Base-by-base conservation (phyloP, 108 stramenopile genomes). In the Cyclotella sp. region DNA sequence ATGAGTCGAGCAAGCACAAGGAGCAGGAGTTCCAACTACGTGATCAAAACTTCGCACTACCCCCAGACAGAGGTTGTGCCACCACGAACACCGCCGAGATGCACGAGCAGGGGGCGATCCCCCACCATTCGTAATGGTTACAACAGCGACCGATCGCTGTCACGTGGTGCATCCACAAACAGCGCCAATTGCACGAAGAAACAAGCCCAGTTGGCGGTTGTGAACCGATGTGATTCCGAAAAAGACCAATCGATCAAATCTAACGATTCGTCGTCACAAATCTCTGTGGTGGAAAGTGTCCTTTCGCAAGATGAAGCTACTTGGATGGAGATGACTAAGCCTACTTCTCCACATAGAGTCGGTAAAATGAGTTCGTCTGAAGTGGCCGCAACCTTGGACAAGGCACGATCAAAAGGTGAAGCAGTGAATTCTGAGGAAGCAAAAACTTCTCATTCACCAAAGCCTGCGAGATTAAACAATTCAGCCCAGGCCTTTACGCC, bases 301-400 rank as follows among this genome's bases (percentile, higher is more conserved):
- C 51, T 68, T 9, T 34, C 49, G 10, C 49, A 34, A 9, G 67
- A 52, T 52, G 27, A 52, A 34, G 51, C 24, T 7, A 16, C 11
- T 52, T 68, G 67, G 67, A 68, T 51, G 46, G 67, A 68, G 19
- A 68, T 68, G 67, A 68, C 67, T 18, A 13, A 53, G 49, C 10
- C 51, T n/a, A n/a, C n/a, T 18, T 30, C 27, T 51, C 16, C 51
- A n/a, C 14, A n/a, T 5, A 28, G 8, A 41, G 22, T 22, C 21
- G 4, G 9, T 51, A 51, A 58, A 18, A 58, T 15, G 13, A 58
- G 14, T 14, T 27, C 27, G 5, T 27, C 57, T 5, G 26, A 27
- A 22, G 22, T 22, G 24, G 4, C 27, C 21, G 24, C 27, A 22
- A 27, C 27, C 8, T 8, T 19, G 3, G 18, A 19, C 3, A 6